Evolutionary conservation across 192 early-diverging fungal species (phyloP), one percentile per base, ranked within the genome.

Genomic region (Linnemannia zychae): DNA sequence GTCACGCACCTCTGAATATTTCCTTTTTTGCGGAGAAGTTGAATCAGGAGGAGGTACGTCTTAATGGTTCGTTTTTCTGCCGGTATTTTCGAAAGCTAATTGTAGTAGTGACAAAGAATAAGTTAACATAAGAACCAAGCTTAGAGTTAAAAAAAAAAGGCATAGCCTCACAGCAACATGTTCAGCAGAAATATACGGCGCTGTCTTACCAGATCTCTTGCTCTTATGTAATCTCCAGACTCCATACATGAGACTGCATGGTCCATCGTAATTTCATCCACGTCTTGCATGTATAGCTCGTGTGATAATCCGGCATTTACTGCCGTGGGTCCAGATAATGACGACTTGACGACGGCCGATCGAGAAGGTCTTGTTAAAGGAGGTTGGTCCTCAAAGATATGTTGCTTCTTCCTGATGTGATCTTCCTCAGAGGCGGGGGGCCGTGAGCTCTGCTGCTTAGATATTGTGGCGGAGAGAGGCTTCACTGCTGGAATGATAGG

Each of bases 41-140:
- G 53, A n/a, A 71, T 72, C 18, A 73, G 28, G 28, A 82, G 18
- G 15, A 82, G 37, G 36, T 77, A 82, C 12, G 77, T 76, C 16
- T 49, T 48, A 9, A 74, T 71, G 11, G 68, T 73, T 20, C 81
- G 57, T 16, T 67, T 71, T 0, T 44, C 34, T 33, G 73, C 75
- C 33, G 81, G 75, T 31, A 82, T 82, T 13, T 71, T 46, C 37
- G 33, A n/a, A 49, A 82, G 52, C 80, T 82, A 57, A 31, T 44
- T 44, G 16, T 1, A 4, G 66, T n/a, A 71, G 15, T n/a, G n/a
- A n/a, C n/a, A 50, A 57, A 20, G n/a, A 24, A 57, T 3, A n/a
- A 33, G 5, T n/a, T 36, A 12, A 11, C 37, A 70, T n/a, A n/a
- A n/a, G n/a, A n/a, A n/a, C n/a, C n/a, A n/a, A n/a, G n/a, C 3